These are phyloP conservation scores for Acer campestre DNA, from an alignment of 345 rosid genomes.

Conservation along the genomic window DNA sequence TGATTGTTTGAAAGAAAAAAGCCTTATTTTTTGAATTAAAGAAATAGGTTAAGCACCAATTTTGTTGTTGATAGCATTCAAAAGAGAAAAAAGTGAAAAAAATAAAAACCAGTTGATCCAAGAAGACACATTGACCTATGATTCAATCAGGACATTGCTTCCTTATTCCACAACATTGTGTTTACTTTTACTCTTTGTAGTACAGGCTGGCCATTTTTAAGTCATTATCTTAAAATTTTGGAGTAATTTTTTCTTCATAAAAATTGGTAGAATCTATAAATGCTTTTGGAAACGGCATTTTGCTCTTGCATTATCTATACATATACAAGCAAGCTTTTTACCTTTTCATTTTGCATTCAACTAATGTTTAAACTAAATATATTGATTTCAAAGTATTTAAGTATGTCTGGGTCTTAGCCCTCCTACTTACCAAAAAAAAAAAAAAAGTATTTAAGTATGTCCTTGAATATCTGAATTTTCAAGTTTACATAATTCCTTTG, in stretches of 20 bases:
- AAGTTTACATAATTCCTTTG: neutral
- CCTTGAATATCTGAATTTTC: slow-evolving; percentile 15
- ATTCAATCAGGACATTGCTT: neutral
- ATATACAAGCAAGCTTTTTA: neutral
- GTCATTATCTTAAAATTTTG: neutral
- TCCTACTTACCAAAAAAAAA: too few species aligned
- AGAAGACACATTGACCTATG: neutral
- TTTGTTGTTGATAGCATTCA: neutral
- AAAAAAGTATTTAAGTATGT: neutral
- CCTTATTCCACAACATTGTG: neutral
- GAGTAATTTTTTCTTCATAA: neutral
- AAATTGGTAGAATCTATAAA: neutral
- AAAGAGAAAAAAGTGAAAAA: neutral
- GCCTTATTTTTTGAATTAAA: neutral
- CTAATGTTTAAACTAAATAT: neutral
- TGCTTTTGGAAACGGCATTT: neutral
- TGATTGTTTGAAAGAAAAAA: neutral
- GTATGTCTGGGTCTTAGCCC: too few species aligned
- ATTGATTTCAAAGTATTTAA: neutral
- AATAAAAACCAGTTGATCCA: neutral
- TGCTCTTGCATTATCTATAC: neutral
- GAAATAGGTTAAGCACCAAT: neutral
- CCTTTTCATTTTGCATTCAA: neutral
- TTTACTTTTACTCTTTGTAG: neutral
- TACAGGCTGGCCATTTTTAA: neutral